These are phyloP conservation scores for Taiozyma sp. DNA, from an alignment of 1,139 yeast species.

Conservation along the genomic window DNA sequence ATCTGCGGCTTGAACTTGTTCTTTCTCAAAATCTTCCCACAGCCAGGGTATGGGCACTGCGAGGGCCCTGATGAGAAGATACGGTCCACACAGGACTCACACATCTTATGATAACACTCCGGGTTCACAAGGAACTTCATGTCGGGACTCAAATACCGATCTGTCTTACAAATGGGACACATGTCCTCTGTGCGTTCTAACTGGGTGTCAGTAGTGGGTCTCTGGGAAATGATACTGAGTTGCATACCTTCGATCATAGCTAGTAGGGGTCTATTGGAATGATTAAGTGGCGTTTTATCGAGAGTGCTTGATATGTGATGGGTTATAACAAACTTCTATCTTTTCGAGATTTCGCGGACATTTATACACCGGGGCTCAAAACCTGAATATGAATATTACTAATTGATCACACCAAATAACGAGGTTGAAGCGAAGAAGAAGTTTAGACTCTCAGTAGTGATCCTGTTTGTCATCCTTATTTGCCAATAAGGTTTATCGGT, in stretches of 20 bases:
- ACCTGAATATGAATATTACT: neutral
- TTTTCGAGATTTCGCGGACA: neutral
- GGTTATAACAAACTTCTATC: neutral
- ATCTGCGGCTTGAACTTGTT: constrained; percentile 88
- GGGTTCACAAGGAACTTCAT: constrained; percentile 91
- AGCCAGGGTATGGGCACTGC: constrained; percentile 90
- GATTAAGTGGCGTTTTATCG: neutral
- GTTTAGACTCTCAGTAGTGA: no score
- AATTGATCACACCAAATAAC: neutral
- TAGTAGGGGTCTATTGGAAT: neutral
- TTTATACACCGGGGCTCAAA: neutral
- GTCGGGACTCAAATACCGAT: constrained; percentile 88
- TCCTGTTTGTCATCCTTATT: no score
- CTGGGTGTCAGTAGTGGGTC: neutral
- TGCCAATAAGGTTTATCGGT: no score
- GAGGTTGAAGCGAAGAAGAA: no score
- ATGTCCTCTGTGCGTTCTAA: constrained; percentile 45
- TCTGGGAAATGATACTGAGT: neutral
- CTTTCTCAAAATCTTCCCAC: constrained; percentile 82
- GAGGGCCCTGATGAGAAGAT: constrained; percentile 94
- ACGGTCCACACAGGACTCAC: constrained; percentile 94
- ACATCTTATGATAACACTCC: constrained; percentile 95
- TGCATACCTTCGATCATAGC: constrained; percentile 2
- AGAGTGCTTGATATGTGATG: neutral
- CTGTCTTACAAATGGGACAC: constrained; percentile 98